phyloP scores from a whole-genome alignment of 345 rosid species.

The Melaleuca alternifolia region DNA sequence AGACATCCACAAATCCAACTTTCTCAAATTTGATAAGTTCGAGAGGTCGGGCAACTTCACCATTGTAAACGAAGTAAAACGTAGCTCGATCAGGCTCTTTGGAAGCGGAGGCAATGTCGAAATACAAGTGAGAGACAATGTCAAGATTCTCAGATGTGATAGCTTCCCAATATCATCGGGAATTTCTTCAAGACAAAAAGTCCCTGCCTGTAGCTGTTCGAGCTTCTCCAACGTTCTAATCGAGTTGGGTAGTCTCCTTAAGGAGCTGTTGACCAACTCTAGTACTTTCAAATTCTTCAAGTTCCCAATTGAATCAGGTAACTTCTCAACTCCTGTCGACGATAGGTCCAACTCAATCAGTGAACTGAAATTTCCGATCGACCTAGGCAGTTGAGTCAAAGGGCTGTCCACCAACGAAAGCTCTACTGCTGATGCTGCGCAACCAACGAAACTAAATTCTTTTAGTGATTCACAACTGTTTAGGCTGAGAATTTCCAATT shows the following conservation, averaged over 20 bases:
- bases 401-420: not conserved
- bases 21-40: not conserved
- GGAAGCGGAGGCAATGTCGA: not conserved
- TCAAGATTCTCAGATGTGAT: not conserved
- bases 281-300: not conserved
- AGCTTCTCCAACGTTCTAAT: not conserved
- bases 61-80: not conserved
- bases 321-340: too few relatives aligned
- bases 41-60: not conserved
- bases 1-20: not conserved
- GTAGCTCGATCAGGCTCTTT: not conserved
- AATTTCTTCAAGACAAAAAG: too few relatives aligned
- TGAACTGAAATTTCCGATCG: not conserved
- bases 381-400: not conserved
- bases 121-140: too few relatives aligned
- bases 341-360: not conserved
- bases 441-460: not conserved
- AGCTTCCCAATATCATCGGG: not conserved
- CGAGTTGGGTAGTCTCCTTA: not conserved
- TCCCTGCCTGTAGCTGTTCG: not conserved
- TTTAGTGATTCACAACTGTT: not conserved
- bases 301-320: not conserved
- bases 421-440: not conserved
- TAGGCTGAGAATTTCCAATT: not conserved
- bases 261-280: rapidly evolving